phyloP scores from a whole-genome alignment of 2,329 filamentous ascomycete genomes.

The Talaromyces piceae region DNA sequence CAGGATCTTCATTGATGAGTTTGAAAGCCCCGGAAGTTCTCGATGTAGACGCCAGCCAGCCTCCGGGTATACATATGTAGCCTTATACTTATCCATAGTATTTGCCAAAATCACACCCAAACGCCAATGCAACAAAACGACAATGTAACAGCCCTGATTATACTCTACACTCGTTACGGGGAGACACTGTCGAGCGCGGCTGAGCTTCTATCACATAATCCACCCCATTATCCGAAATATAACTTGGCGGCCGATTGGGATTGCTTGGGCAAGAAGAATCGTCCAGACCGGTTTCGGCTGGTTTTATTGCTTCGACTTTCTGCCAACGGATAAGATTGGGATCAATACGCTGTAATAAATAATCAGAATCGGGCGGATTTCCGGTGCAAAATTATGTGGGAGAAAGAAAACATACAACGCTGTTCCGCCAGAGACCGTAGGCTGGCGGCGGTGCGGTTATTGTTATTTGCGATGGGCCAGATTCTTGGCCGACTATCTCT shows the following conservation, averaged over 20 bases:
- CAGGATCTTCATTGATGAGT: no score
- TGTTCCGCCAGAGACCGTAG: constrained; percentile 78
- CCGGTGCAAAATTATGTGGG: constrained; percentile 4
- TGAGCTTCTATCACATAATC: constrained; percentile 63
- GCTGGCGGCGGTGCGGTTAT: constrained; percentile 60
- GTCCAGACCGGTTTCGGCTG: background rate
- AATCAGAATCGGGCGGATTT: background rate
- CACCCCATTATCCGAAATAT: constrained; percentile 67
- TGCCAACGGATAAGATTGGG: constrained; percentile 78
- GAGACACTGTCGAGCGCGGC: constrained; percentile 46
- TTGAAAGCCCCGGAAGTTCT: no score
- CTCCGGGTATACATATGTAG: no score
- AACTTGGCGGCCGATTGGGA: constrained; percentile 60
- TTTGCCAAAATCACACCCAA: background rate
- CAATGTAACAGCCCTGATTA: background rate
- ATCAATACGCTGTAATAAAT: constrained; percentile 57
- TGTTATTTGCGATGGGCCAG: constrained; percentile 44
- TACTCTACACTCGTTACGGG: background rate
- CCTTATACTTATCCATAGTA: no score
- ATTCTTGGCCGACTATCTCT: constrained; percentile 50
- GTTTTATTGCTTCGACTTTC: constrained; percentile 42
- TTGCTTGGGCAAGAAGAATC: constrained; percentile 14
- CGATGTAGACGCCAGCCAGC: no score
- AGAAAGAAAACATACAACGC: constrained; percentile 56
- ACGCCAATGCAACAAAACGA: background rate